These are phyloP conservation scores for Botrytis cinerea DNA, from an alignment of 2,329 filamentous ascomycete species.

Conservation along the genomic window DNA sequence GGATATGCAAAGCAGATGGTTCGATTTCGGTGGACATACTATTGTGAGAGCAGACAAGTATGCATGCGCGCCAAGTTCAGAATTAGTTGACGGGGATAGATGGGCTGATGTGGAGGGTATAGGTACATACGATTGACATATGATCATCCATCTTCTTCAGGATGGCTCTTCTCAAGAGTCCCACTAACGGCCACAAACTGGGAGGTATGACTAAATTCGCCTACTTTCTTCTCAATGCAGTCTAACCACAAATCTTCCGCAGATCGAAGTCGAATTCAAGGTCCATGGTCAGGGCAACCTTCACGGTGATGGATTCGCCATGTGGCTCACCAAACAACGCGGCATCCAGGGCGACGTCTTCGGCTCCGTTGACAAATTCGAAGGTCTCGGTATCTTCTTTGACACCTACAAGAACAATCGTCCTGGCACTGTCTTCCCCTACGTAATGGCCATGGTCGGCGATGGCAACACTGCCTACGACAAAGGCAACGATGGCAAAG, in stretches of 20 bases:
- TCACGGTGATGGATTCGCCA: constrained; percentile 93
- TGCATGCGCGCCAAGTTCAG: constrained; percentile 37
- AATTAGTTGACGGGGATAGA: not conserved
- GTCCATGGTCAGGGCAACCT: constrained; percentile 86
- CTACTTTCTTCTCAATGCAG: not conserved
- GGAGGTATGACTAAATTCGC: constrained; percentile 58
- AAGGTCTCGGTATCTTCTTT: constrained; percentile 88
- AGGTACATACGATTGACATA: constrained; percentile 92
- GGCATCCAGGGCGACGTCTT: constrained; percentile 81
- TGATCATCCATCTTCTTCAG: constrained; percentile 85
- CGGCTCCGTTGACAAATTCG: constrained; percentile 83
- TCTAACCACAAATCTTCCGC: constrained; percentile 13
- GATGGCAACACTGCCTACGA: constrained; percentile 89
- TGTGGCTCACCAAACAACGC: constrained; percentile 97
- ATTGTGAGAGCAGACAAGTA: constrained; percentile 75
- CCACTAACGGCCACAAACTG: constrained; percentile 97
- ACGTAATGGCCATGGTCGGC: constrained; percentile 97
- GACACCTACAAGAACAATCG: constrained; percentile 99
- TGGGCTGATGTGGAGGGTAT: constrained; percentile 36
- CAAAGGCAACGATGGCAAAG: constrained; percentile 91
- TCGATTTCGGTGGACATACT: constrained; percentile 96
- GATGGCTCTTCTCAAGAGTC: constrained; percentile 92
- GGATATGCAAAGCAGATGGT: constrained; percentile 98
- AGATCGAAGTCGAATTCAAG: constrained; percentile 92
- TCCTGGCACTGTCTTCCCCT: constrained; percentile 91